Evolutionary conservation across 768 basidiomycete genomes (phyloP).

Genomic region (Xerocomellus dryophilus): DNA sequence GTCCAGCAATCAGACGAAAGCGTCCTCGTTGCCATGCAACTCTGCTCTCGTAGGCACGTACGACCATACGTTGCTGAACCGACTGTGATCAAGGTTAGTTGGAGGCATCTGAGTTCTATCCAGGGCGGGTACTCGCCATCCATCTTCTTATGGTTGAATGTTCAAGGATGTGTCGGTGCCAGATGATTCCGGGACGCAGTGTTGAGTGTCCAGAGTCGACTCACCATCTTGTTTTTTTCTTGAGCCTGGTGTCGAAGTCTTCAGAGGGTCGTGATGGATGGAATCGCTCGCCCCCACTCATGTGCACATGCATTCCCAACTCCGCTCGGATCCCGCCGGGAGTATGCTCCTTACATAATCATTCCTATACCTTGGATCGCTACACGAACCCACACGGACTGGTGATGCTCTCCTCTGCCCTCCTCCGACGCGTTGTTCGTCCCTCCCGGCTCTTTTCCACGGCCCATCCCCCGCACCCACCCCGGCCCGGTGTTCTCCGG

Average conservation of each 20-base stretch:
- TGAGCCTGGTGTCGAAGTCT: slow-evolving; percentile 35
- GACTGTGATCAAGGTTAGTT: slow-evolving; percentile 19
- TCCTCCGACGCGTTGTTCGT: slow-evolving; percentile 8
- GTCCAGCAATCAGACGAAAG: slow-evolving; percentile 41
- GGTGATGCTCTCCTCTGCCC: slow-evolving; percentile 1
- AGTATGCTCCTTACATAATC: background rate
- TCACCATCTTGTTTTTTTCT: slow-evolving; percentile 53
- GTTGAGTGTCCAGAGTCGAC: slow-evolving; percentile 25
- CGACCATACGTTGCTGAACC: slow-evolving; percentile 21
- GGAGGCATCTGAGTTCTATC: slow-evolving; percentile 35
- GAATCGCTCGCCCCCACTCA: background rate
- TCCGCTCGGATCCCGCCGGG: slow-evolving; percentile 26
- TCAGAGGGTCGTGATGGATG: slow-evolving; percentile 8
- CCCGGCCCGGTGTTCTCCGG: slow-evolving; percentile 10
- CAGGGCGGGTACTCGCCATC: slow-evolving; percentile 46
- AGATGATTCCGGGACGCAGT: slow-evolving; percentile 37
- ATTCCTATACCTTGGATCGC: too few species aligned
- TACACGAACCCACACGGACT: too few species aligned
- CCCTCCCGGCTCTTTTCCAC: slow-evolving; percentile 21
- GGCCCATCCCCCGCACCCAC: background rate
- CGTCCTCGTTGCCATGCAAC: slow-evolving; percentile 39
- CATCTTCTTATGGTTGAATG: slow-evolving; percentile 35
- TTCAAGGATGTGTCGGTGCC: slow-evolving; percentile 38
- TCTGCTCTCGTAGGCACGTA: slow-evolving; percentile 34
- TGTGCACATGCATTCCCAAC: background rate